phyloP scores from a whole-genome alignment of 495 filamentous ascomycete genomes.

The Neurospora sp. region DNA sequence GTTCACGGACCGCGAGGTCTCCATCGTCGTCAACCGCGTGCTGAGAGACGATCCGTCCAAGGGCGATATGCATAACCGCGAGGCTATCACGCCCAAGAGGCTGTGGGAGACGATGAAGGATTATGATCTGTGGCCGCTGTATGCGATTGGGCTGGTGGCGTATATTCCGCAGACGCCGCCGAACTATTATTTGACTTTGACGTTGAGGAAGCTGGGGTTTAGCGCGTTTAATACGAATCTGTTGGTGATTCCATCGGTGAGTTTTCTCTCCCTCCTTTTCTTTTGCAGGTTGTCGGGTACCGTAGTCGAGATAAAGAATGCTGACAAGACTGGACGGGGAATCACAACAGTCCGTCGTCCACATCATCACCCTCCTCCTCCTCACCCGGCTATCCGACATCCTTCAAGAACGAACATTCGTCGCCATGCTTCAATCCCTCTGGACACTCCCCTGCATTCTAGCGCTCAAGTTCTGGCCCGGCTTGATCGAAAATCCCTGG shows the following conservation, averaged over 20 bases:
- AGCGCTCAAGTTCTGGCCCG: constrained; percentile 27
- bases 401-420: constrained; percentile 46
- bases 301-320: not conserved
- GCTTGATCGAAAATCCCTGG: constrained; percentile 29
- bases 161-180: constrained; percentile 48
- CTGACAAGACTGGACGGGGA: constrained; percentile 30
- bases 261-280: not conserved
- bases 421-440: constrained; percentile 42
- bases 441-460: constrained; percentile 49
- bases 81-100: constrained; percentile 47
- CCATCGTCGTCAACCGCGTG: constrained; percentile 41
- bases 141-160: constrained; percentile 50
- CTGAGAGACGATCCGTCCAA: constrained; percentile 45
- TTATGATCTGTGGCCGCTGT: constrained; percentile 67
- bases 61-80: constrained; percentile 48
- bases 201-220: constrained; percentile 51
- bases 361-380: constrained; percentile 34
- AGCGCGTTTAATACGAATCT: constrained; percentile 59
- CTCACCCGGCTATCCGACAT: constrained; percentile 49
- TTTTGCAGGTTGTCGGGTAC: not conserved
- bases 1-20: constrained; percentile 43
- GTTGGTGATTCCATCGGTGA: constrained; percentile 51
- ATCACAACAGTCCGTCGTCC: constrained; percentile 33
- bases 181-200: constrained; percentile 53
- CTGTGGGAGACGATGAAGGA: constrained; percentile 53